These are phyloP conservation scores for Pseudogymnoascus sp. DNA, from an alignment of 2,329 filamentous ascomycete genomes.

Conservation along the genomic window DNA sequence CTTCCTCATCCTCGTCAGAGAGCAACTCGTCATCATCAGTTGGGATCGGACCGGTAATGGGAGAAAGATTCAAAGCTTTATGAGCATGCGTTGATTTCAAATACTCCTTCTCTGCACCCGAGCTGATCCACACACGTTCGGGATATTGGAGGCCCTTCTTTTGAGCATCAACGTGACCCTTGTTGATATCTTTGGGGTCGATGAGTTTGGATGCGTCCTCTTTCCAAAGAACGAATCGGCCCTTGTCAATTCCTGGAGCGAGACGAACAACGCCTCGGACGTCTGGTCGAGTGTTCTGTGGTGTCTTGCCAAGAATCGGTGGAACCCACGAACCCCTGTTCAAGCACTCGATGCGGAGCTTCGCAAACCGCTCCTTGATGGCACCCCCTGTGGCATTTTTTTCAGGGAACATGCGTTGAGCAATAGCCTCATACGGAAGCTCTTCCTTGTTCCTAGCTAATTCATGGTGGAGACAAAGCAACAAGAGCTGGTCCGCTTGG, in stretches of 20 bases:
- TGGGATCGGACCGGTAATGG: background rate
- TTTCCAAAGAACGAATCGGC: conserved; percentile 4
- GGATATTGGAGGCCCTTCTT: background rate
- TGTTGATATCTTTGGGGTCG: conserved; percentile 7
- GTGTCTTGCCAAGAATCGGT: conserved; percentile 26
- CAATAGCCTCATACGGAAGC: conserved; percentile 34
- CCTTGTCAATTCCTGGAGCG: conserved; percentile 3
- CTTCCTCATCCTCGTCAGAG: background rate
- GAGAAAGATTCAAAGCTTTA: background rate
- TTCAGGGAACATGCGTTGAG: conserved; percentile 35
- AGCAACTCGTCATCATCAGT: background rate
- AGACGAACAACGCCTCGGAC: conserved; percentile 17
- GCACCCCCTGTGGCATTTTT: conserved; percentile 30
- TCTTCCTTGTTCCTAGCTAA: conserved; percentile 24
- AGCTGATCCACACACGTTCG: background rate
- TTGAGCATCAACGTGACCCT: background rate
- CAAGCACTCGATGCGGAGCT: conserved; percentile 29
- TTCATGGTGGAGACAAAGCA: conserved; percentile 10
- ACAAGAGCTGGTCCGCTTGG: conserved; percentile 1
- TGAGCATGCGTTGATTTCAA: background rate
- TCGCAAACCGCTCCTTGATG: conserved; percentile 31
- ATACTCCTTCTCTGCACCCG: background rate
- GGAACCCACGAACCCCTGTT: conserved; percentile 37
- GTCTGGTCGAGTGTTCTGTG: conserved; percentile 17
- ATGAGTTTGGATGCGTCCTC: conserved; percentile 7